Percentiles rank a stretch among this genome's conserved stretches.
Evolutionary conservation across 306 rosid genomes (phyloP).

Genomic region (Fagus sylvatica): DNA sequence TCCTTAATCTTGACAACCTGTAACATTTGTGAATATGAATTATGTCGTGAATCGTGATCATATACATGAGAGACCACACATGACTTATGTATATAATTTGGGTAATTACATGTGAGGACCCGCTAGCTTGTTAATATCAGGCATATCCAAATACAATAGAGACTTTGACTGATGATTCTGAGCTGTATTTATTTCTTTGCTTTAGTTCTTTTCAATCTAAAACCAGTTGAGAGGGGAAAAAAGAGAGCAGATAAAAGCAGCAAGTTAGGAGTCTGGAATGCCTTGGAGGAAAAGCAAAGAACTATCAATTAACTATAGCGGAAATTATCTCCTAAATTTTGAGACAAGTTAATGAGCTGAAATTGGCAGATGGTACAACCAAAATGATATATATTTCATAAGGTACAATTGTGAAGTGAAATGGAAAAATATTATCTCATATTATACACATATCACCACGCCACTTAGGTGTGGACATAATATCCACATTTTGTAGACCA

Average conservation of each 20-base stretch:
- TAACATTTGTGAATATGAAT: neutral
- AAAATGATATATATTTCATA: too few relatives aligned
- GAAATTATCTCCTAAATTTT: too few relatives aligned
- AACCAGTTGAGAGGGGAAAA: neutral
- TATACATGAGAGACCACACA: neutral
- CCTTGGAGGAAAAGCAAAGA: constrained; percentile 1
- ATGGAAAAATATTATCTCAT: too few relatives aligned
- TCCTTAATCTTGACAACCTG: neutral
- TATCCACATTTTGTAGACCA: too few relatives aligned
- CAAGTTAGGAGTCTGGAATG: neutral
- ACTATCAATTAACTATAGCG: neutral
- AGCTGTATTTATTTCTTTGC: neutral
- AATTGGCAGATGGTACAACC: too few relatives aligned
- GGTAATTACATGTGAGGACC: neutral
- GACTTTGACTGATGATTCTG: neutral
- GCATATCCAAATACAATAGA: too few relatives aligned
- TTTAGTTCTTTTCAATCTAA: neutral
- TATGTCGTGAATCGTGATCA: neutral
- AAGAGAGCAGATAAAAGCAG: neutral
- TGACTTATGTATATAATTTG: too few relatives aligned
- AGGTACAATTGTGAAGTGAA: too few relatives aligned
- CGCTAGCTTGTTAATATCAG: too few relatives aligned
- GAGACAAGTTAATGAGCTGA: too few relatives aligned
- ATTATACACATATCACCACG: too few relatives aligned
- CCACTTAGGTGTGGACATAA: too few relatives aligned